Evolutionary conservation across 306 rosid genomes (phyloP), one percentile per base, ranked within the genome.

Genomic region (Casuarina glauca): DNA sequence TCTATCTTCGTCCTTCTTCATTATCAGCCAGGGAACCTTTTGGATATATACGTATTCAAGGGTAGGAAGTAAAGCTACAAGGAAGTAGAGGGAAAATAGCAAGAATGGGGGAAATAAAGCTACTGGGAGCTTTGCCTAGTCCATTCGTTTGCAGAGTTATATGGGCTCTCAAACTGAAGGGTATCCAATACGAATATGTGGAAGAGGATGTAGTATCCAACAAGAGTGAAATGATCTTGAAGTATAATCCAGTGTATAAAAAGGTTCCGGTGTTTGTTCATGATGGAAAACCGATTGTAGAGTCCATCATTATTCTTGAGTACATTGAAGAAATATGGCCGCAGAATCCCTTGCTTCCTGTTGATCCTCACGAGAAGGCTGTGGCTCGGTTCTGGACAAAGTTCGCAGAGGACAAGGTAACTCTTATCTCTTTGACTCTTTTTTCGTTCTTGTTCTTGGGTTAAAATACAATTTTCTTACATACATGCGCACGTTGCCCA

Each of bases 91-190:
- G 20, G 64, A 9, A 57, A 1, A 32, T 1, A 20, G 20, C 10
- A 57, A 57, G 63, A 58, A 85, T 90, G 88, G 87, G 55, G 6
- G 84, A 88, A 61, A 86, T 90, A 55, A 90, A 85, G 77, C 46
- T 90, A 6, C 78, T 77, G 1, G 96, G 91, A 78, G 15, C 60
- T 7, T 83, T 87, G 85, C 20, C 74, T 9, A 90, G 96, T 20
- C 79, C 82, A 4, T 88, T 70, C 36, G 60, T 68, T 63, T 69
- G 50, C 6, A 87, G 85, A 57, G 93, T 87, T 3, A 55, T 85
- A 6, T 87, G 89, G 91, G 84, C 93, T 62, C 82, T 87, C 15
- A 77, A 79, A 50, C 75, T 86, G 2, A 90, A 90, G 62, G 85
- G 85, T 16, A 84, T 88, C 45, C 4, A 43, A 4, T 90, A 77